phyloP scores from a whole-genome alignment of 2,329 filamentous ascomycete genomes.

The Aureobasidium sp. region DNA sequence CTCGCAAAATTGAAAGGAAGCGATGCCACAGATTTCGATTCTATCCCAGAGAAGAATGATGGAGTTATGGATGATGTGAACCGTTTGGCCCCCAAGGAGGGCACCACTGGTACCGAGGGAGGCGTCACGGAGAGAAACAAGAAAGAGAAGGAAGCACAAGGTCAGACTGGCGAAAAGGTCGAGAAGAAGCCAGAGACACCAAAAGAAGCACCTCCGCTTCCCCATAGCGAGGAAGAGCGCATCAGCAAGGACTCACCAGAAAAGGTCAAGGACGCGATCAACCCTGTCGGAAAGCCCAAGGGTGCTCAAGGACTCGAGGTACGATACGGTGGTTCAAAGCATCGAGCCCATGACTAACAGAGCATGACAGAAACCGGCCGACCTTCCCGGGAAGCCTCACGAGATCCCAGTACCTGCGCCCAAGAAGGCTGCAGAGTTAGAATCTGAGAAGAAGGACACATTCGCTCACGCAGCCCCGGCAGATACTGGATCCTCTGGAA shows the following conservation, averaged over 20 bases:
- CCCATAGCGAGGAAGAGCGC: constrained; percentile 72
- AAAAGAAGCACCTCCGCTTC: constrained; percentile 76
- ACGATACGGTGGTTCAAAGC: constrained; percentile 20
- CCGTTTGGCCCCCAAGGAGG: constrained; percentile 67
- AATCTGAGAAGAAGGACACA: constrained; percentile 17
- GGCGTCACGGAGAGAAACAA: constrained; percentile 85
- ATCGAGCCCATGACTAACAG: not conserved
- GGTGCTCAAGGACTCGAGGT: constrained; percentile 49
- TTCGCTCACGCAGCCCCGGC: not conserved
- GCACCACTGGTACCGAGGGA: constrained; percentile 81
- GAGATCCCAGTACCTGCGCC: constrained; percentile 66
- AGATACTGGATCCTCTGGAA: not conserved
- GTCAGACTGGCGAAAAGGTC: constrained; percentile 59
- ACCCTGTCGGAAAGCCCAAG: constrained; percentile 30
- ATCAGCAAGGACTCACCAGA: constrained; percentile 29
- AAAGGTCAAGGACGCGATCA: constrained; percentile 29
- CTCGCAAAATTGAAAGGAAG: constrained; percentile 41
- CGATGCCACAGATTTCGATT: constrained; percentile 29
- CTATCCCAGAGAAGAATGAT: constrained; percentile 53
- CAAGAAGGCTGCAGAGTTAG: constrained; percentile 26
- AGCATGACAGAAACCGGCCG: constrained; percentile 62
- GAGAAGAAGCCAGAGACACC: constrained; percentile 75
- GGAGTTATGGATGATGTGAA: constrained; percentile 91
- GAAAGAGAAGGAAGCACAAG: constrained; percentile 60
- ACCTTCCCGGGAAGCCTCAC: constrained; percentile 71